Evolutionary conservation across 768 basidiomycete species (phyloP).

Genomic region (Lyophyllum semitale): DNA sequence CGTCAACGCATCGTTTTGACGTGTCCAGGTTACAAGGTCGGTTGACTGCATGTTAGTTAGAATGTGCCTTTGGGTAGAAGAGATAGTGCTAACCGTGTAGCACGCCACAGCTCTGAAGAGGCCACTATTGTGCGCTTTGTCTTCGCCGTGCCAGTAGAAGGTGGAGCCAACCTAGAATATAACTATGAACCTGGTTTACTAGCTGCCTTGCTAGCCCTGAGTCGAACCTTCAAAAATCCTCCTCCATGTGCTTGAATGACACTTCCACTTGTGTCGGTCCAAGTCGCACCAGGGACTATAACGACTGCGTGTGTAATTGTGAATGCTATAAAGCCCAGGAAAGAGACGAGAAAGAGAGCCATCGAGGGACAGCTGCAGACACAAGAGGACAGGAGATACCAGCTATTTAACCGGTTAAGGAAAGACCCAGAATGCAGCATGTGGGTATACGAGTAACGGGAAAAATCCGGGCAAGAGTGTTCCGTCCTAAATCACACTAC

Average conservation of each 20-base stretch:
- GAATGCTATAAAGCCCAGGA: slow-evolving; percentile 6
- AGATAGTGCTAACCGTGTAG: slow-evolving; percentile 41
- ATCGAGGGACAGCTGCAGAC: background rate
- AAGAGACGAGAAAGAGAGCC: slow-evolving; percentile 4
- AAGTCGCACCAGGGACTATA: slow-evolving; percentile 62
- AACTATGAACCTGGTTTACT: background rate
- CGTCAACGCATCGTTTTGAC: slow-evolving; percentile 59
- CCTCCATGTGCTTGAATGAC: slow-evolving; percentile 66
- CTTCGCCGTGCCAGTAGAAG: slow-evolving; percentile 66
- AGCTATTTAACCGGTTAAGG: slow-evolving; percentile 4
- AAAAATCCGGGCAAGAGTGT: slow-evolving; percentile 4
- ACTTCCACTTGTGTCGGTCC: slow-evolving; percentile 64
- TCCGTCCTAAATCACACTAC: background rate
- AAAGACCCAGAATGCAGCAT: background rate
- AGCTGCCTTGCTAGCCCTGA: background rate
- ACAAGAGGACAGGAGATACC: background rate
- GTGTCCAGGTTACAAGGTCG: slow-evolving; percentile 55
- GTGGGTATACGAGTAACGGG: slow-evolving; percentile 1
- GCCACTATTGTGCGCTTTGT: slow-evolving; percentile 57
- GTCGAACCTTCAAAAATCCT: slow-evolving; percentile 52
- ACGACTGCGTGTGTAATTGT: slow-evolving; percentile 34
- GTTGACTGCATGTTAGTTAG: slow-evolving; percentile 34
- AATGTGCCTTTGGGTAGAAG: background rate
- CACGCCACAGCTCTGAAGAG: slow-evolving; percentile 62
- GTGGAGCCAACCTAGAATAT: slow-evolving; percentile 46